Base-by-base conservation (phyloP, 495 filamentous ascomycete species). In the Acidomyces sp. region DNA sequence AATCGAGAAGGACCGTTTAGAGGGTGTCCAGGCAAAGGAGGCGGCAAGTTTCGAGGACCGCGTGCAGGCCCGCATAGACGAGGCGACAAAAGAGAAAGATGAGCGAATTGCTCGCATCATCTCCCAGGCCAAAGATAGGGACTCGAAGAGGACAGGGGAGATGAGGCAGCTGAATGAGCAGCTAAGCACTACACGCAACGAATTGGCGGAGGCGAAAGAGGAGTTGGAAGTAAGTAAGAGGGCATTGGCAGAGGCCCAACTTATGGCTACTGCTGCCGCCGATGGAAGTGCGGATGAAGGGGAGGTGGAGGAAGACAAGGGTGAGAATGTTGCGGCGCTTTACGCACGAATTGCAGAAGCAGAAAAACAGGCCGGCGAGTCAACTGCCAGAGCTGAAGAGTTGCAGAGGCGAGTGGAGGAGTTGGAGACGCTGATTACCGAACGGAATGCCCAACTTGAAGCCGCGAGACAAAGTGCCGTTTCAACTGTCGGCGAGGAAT, bases 1-100 rank as follows among this genome's bases (percentile, higher is more conserved):
- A 54, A 64, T 64, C 10, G 86, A 95, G 55, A 75, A 78, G 1
- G 80, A 87, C 53, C 61, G 77, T 21, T 65, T 81, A 19, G 60
- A 72, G 28, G 57, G 70, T 33, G 67, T 70, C 16, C 75, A 75
- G 26, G 57, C 69, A n/a, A n/a, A n/a, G n/a, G n/a, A n/a, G n/a
- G n/a, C n/a, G n/a, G n/a, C n/a, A n/a, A n/a, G n/a, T n/a, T 62
- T 74, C 42, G 64, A 66, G 1, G 63, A 62, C 34, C 54, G 60
- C 29, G 64, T 64, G 3, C 64, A 77, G 44, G 70, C 70, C 12
- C 60, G 55, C 22, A 50, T 46, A n/a, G 45, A 39, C 15, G 47
- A 54, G 23, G 31, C 6, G 6, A 18, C 6, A 6, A 34, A 58
- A 61, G 9, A 60, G 66, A 25, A n/a, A 31, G 45, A 62, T 13